Conservation (phyloP, 441 rosid genomes). For the Arabidopsis lyrata region DNA sequence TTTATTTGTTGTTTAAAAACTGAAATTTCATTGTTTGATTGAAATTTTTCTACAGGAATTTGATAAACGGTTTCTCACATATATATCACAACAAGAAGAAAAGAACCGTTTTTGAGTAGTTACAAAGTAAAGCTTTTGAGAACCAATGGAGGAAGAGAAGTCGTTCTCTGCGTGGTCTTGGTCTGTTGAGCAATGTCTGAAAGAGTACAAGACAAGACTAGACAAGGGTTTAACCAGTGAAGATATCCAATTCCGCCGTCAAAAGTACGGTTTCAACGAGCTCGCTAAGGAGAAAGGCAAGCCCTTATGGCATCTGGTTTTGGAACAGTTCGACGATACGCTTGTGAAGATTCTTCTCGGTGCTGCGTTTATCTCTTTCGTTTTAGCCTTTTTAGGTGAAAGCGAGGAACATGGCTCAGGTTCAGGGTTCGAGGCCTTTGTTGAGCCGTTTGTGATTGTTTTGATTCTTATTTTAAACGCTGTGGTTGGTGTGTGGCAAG, state of each 20-base stretch:
- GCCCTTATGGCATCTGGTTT: conserved; percentile 76
- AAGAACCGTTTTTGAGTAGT: conserved; percentile 17
- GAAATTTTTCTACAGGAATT: conserved; percentile 22
- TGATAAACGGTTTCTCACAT: conserved; percentile 26
- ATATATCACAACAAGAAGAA: not conserved
- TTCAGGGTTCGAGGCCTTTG: conserved; percentile 75
- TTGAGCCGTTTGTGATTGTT: conserved; percentile 86
- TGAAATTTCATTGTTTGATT: conserved; percentile 22
- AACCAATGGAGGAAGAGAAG: conserved; percentile 73
- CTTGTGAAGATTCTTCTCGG: conserved; percentile 89
- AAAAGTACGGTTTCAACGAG: conserved; percentile 81
- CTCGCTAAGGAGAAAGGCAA: conserved; percentile 85
- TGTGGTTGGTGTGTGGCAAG: conserved; percentile 96
- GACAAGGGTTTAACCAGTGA: conserved; percentile 67
- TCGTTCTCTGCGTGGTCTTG: conserved; percentile 80
- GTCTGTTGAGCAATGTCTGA: conserved; percentile 75
- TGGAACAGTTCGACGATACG: conserved; percentile 85
- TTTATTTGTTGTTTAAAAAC: conserved; percentile 8
- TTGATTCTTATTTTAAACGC: conserved; percentile 80
- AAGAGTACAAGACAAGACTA: conserved; percentile 64
- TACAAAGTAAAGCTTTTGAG: conserved; percentile 17
- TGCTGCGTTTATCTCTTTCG: conserved; percentile 81
- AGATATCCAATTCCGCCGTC: conserved; percentile 74
- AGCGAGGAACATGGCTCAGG: conserved; percentile 49
- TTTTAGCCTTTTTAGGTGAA: conserved; percentile 74